These are phyloP conservation scores for Diatrype stigma DNA, from an alignment of 2,329 filamentous ascomycete genomes.

Conservation along the genomic window DNA sequence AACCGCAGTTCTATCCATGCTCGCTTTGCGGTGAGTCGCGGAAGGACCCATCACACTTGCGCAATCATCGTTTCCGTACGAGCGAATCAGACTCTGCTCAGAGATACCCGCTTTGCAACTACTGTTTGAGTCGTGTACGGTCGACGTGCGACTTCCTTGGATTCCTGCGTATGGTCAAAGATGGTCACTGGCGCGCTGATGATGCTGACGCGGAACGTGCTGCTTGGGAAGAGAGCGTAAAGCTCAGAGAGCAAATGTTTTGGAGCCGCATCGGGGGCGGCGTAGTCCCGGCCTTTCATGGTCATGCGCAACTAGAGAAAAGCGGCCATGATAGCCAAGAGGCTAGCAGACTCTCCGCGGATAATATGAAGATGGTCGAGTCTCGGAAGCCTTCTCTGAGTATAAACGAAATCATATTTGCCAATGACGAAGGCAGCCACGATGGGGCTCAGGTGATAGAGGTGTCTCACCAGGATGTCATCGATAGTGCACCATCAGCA, in stretches of 20 bases:
- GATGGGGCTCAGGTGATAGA: background rate
- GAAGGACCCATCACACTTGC: conserved; percentile 64
- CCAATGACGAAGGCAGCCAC: background rate
- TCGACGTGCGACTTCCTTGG: conserved; percentile 90
- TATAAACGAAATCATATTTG: too few species aligned
- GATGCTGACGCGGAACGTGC: conserved; percentile 79
- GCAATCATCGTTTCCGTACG: conserved; percentile 84
- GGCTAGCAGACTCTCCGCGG: conserved; percentile 6
- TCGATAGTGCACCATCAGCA: background rate
- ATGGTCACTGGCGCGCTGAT: conserved; percentile 84
- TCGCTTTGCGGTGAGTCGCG: conserved; percentile 84
- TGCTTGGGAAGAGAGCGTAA: conserved; percentile 93
- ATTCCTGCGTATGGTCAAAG: conserved; percentile 85
- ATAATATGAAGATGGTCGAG: conserved; percentile 7
- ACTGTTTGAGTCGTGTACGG: conserved; percentile 78
- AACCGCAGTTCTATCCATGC: conserved; percentile 63
- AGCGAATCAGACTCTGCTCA: conserved; percentile 84
- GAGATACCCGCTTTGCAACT: conserved; percentile 83
- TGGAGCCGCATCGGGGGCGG: conserved; percentile 92
- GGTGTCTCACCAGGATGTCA: background rate
- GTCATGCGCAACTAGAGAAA: conserved; percentile 23
- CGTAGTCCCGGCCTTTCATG: conserved; percentile 63
- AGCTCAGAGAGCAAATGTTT: conserved; percentile 91
- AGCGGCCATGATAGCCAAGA: conserved; percentile 34
- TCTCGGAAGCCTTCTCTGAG: conserved; percentile 3